Conservation (phyloP, 805 yeast genomes). For the Ogataea zsoltii region DNA sequence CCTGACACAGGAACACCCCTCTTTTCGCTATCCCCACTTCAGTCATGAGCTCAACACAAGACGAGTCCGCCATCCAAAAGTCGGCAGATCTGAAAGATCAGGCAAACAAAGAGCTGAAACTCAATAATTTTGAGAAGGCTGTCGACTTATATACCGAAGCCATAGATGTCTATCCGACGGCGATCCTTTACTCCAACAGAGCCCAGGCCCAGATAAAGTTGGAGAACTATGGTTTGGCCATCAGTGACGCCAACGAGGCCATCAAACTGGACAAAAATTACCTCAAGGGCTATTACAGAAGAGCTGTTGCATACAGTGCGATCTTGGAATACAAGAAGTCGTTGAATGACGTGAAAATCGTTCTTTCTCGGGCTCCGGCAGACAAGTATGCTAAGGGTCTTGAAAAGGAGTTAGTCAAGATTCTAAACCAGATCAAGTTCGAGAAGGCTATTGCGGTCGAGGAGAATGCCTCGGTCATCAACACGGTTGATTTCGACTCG, state of each 20-base stretch:
- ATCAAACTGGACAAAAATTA: constrained; percentile 65
- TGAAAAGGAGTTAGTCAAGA: constrained; percentile 59
- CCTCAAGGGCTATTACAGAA: constrained; percentile 80
- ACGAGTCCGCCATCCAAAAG: constrained; percentile 1
- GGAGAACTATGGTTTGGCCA: constrained; percentile 85
- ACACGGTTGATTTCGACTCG: constrained; percentile 46
- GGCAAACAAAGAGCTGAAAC: constrained; percentile 75
- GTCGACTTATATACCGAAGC: constrained; percentile 73
- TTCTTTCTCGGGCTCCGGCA: constrained; percentile 61
- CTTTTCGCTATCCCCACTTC: no score
- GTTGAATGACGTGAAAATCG: constrained; percentile 61
- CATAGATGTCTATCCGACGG: constrained; percentile 62
- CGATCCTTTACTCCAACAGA: constrained; percentile 76
- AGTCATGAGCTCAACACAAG: constrained; percentile 1
- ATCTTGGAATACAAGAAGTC: constrained; percentile 76
- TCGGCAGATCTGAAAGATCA: constrained; percentile 56
- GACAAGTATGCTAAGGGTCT: constrained; percentile 69
- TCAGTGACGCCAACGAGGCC: constrained; percentile 74
- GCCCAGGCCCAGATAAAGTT: constrained; percentile 87
- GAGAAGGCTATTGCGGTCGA: constrained; percentile 83
- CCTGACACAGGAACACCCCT: no score
- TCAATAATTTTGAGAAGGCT: constrained; percentile 64
- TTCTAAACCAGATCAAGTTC: constrained; percentile 73
- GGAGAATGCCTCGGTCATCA: constrained; percentile 51
- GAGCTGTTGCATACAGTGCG: constrained; percentile 81